phyloP scores from a whole-genome alignment of 1,139 yeast species.

The Blastobotrys proliferans region DNA sequence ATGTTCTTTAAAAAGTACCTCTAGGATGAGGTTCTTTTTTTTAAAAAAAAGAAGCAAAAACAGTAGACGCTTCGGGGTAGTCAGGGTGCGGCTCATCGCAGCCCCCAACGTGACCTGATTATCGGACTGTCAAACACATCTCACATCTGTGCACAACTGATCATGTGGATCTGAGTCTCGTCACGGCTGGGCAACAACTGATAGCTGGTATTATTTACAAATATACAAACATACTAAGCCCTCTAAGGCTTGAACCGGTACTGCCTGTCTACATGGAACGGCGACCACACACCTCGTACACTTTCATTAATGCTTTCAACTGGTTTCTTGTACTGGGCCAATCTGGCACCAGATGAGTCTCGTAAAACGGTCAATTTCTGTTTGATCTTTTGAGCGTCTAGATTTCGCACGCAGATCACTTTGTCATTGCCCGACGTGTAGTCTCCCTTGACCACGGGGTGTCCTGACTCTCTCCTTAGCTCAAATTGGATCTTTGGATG shows the following conservation, averaged over 20 bases:
- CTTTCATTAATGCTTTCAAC: constrained; percentile 77
- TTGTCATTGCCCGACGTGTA: constrained; percentile 48
- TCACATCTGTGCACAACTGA: too few relatives aligned
- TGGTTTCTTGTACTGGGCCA: constrained; percentile 62
- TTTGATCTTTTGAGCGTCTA: constrained; percentile 49
- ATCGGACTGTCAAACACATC: too few relatives aligned
- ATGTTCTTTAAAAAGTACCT: too few relatives aligned
- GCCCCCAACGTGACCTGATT: too few relatives aligned
- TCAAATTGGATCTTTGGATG: constrained; percentile 71
- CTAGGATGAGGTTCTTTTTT: too few relatives aligned
- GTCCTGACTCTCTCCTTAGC: constrained; percentile 68
- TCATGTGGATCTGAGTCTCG: too few relatives aligned
- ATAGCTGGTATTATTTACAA: too few relatives aligned
- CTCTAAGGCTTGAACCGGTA: constrained; percentile 63
- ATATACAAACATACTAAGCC: too few relatives aligned
- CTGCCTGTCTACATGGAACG: constrained; percentile 73
- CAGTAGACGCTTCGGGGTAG: too few relatives aligned
- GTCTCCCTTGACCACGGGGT: constrained; percentile 71
- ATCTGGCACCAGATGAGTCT: constrained; percentile 56
- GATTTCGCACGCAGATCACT: constrained; percentile 60
- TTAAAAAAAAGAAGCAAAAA: too few relatives aligned
- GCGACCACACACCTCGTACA: constrained; percentile 98
- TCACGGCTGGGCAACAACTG: too few relatives aligned
- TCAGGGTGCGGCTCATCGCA: too few relatives aligned
- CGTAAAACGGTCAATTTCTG: constrained; percentile 52